phyloP scores from a whole-genome alignment of 352 stramenopile genomes.

The Globisporangium takayamanum region DNA sequence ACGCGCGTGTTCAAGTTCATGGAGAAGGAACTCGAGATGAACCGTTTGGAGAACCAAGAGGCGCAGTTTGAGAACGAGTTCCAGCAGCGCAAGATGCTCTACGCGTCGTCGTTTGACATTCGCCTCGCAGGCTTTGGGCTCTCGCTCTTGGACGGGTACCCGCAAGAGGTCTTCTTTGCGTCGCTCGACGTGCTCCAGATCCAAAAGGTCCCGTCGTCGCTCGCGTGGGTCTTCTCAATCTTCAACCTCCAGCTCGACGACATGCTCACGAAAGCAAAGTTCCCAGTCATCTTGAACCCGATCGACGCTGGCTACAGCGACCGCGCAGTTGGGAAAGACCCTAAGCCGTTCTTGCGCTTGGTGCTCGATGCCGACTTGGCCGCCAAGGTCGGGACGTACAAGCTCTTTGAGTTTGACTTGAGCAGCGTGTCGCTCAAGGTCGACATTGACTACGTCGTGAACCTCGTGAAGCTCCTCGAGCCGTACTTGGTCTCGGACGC shows the following conservation, averaged over 20 bases:
- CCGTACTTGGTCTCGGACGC: constrained; percentile 70
- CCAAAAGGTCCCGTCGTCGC: constrained; percentile 57
- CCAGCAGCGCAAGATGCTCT: constrained; percentile 74
- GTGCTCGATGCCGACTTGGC: constrained; percentile 70
- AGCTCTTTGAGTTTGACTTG: constrained; percentile 69
- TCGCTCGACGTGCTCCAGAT: constrained; percentile 74
- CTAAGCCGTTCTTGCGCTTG: constrained; percentile 60
- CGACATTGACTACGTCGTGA: constrained; percentile 83
- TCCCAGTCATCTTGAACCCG: constrained; percentile 80
- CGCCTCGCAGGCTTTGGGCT: constrained; percentile 70
- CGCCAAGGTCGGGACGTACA: constrained; percentile 76
- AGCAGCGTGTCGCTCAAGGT: constrained; percentile 70
- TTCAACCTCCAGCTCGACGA: constrained; percentile 83
- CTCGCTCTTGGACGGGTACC: constrained; percentile 67
- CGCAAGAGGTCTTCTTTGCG: constrained; percentile 80
- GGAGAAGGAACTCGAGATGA: constrained; percentile 75
- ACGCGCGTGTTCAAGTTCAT: constrained; percentile 78
- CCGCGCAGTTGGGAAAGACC: constrained; percentile 49
- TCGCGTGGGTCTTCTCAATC: constrained; percentile 73
- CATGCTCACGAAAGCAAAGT: constrained; percentile 76
- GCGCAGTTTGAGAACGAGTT: constrained; percentile 61
- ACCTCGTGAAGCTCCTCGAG: constrained; percentile 73
- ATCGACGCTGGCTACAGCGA: constrained; percentile 76
- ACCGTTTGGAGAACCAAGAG: constrained; percentile 59
- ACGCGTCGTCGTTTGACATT: constrained; percentile 77